phyloP scores from a whole-genome alignment of 768 basidiomycete species.

The Lactarius tabidus region DNA sequence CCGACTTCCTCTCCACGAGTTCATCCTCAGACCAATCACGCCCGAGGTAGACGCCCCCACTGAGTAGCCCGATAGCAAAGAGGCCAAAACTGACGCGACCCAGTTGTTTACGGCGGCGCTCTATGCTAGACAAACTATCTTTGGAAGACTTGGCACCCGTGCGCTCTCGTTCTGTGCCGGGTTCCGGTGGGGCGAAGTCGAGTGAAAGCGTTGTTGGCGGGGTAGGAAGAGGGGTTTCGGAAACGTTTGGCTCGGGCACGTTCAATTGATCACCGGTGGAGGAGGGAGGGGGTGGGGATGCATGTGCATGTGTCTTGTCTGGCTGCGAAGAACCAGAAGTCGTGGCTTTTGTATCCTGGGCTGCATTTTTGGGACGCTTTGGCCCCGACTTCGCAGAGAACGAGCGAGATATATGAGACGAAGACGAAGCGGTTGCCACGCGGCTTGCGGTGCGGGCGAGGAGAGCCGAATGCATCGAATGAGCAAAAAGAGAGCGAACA shows the following conservation, averaged over 20 bases:
- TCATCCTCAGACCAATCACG: slow-evolving; percentile 76
- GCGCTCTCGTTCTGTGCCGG: slow-evolving; percentile 42
- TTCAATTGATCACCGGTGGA: slow-evolving; percentile 4
- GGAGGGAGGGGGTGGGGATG: not conserved
- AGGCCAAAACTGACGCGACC: slow-evolving; percentile 52
- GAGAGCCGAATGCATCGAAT: slow-evolving; percentile 14
- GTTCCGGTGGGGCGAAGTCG: slow-evolving; percentile 53
- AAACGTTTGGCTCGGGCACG: not conserved
- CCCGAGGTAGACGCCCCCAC: slow-evolving; percentile 62
- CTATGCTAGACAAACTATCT: slow-evolving; percentile 73
- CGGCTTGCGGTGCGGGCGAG: slow-evolving; percentile 11
- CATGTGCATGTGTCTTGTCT: not conserved
- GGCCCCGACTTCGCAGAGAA: not conserved
- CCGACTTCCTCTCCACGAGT: slow-evolving; percentile 58
- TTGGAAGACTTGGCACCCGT: slow-evolving; percentile 79
- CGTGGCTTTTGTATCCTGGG: not conserved
- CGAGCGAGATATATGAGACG: not conserved
- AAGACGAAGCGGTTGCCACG: not conserved
- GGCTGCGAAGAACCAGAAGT: not conserved
- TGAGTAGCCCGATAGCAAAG: slow-evolving; percentile 53
- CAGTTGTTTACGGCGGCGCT: slow-evolving; percentile 58
- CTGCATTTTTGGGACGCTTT: slow-evolving; percentile 9
- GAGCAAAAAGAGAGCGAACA: not conserved
- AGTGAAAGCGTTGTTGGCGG: slow-evolving; percentile 32
- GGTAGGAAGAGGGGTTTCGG: slow-evolving; percentile 38